These are phyloP conservation scores for Candida easanensis DNA, from an alignment of 805 yeast species.

Conservation along the genomic window DNA sequence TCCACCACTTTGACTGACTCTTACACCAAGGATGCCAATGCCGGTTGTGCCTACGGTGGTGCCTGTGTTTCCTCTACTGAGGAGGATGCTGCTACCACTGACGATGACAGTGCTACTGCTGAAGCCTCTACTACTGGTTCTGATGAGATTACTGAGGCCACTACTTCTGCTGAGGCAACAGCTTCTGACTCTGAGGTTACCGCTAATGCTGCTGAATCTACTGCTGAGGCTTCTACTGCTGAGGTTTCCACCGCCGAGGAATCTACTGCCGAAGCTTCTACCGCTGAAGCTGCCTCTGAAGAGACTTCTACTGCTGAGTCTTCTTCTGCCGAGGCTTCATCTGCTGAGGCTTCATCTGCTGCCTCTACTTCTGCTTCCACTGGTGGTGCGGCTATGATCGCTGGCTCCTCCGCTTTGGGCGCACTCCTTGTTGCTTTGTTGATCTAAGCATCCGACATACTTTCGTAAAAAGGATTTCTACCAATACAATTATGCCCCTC, in stretches of 20 bases:
- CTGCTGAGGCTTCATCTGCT: not conserved
- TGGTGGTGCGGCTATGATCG: constrained; percentile 2
- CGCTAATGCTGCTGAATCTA: not conserved
- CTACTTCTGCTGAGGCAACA: not conserved
- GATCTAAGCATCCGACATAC: no score
- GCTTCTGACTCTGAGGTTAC: not conserved
- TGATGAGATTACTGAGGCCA: not conserved
- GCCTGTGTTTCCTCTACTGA: constrained; percentile 3
- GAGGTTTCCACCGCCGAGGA: not conserved
- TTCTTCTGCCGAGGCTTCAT: not conserved
- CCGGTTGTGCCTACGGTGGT: constrained; percentile 14
- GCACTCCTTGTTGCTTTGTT: constrained; percentile 1
- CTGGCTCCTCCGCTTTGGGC: constrained; percentile 4
- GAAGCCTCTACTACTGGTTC: not conserved
- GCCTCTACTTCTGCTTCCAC: constrained; percentile 1
- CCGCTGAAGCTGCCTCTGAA: not conserved
- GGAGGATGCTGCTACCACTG: not conserved
- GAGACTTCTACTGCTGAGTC: not conserved
- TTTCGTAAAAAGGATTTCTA: no score
- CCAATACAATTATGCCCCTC: no score
- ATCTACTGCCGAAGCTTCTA: not conserved
- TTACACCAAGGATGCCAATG: constrained; percentile 17
- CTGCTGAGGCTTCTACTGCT: not conserved
- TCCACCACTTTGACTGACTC: constrained; percentile 21
- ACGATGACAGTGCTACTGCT: not conserved